Percentiles rank a stretch among this genome's conserved stretches.
These are phyloP conservation scores for Cystobasidium tubakii DNA, from an alignment of 768 basidiomycete species.

Conservation along the genomic window DNA sequence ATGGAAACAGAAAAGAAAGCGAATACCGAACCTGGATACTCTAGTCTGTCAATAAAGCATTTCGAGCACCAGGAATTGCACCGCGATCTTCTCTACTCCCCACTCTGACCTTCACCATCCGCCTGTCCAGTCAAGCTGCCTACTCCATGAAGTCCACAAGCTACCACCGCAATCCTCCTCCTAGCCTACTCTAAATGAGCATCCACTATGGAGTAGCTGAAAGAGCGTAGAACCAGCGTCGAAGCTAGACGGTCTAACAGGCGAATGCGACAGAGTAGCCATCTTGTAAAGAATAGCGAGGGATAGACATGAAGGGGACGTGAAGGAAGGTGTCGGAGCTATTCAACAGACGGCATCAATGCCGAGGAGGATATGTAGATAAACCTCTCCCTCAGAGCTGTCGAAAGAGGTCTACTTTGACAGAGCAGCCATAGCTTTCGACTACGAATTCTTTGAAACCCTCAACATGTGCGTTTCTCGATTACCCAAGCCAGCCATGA, in stretches of 20 bases:
- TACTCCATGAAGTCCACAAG: not conserved
- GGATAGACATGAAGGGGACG: not conserved
- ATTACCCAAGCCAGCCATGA: constrained; percentile 1
- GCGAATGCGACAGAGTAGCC: not conserved
- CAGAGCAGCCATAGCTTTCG: not conserved
- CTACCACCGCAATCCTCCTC: not conserved
- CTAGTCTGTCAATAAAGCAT: constrained; percentile 19
- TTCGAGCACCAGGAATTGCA: constrained; percentile 1
- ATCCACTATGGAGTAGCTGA: not conserved
- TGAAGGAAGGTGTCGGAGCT: constrained; percentile 20
- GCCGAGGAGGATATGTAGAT: constrained; percentile 11
- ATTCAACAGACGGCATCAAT: constrained; percentile 20
- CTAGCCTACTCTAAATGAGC: not conserved
- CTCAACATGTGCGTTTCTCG: too few species aligned
- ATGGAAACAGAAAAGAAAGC: not conserved
- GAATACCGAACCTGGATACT: not conserved
- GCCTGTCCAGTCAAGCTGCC: not conserved
- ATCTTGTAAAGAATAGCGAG: not conserved
- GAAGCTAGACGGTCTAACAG: not conserved
- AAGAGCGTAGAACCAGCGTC: not conserved
- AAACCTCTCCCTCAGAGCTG: not conserved
- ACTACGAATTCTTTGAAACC: not conserved
- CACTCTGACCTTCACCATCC: not conserved
- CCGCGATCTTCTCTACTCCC: not conserved
- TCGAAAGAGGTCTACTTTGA: not conserved